Evolutionary conservation across 208 protist genomes (phyloP).

Genomic region (Crithidia expoeki): DNA sequence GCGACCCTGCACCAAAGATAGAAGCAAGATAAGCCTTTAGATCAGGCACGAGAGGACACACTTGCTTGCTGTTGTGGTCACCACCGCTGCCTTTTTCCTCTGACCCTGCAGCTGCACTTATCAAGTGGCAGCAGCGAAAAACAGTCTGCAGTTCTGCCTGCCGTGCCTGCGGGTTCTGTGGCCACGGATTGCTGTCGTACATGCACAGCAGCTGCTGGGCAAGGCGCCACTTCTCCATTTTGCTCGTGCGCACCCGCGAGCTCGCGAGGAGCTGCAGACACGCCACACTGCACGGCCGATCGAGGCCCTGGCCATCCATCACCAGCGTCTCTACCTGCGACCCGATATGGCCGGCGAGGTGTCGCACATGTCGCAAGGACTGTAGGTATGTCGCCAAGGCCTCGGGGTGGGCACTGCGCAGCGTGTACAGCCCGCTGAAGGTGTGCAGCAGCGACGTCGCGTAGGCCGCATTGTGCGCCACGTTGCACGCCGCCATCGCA

Average conservation of each 20-base stretch:
- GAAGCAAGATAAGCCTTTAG: conserved; percentile 26
- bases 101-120: conserved; percentile 24
- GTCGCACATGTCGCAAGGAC: conserved; percentile 62
- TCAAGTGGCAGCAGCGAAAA: conserved; percentile 78
- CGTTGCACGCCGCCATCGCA: conserved; percentile 69
- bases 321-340: conserved; percentile 54
- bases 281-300: conserved; percentile 64
- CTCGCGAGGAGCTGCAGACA: conserved; percentile 74
- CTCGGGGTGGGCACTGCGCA: conserved; percentile 71
- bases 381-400: conserved; percentile 69
- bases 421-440: conserved; percentile 43
- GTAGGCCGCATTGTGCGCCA: conserved; percentile 53
- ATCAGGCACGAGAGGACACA: conserved; percentile 32
- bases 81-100: not conserved
- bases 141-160: conserved; percentile 81
- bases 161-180: conserved; percentile 66
- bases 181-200: conserved; percentile 77
- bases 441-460: conserved; percentile 55
- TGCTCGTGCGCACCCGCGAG: conserved; percentile 29
- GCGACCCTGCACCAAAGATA: conserved; percentile 56
- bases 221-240: conserved; percentile 39
- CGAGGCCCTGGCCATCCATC: conserved; percentile 50
- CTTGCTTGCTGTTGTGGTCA: not conserved
- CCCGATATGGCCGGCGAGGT: conserved; percentile 32
- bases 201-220: conserved; percentile 36